Base-by-base conservation (phyloP, 1,139 yeast genomes). In the Wickerhamomyces sp. region DNA sequence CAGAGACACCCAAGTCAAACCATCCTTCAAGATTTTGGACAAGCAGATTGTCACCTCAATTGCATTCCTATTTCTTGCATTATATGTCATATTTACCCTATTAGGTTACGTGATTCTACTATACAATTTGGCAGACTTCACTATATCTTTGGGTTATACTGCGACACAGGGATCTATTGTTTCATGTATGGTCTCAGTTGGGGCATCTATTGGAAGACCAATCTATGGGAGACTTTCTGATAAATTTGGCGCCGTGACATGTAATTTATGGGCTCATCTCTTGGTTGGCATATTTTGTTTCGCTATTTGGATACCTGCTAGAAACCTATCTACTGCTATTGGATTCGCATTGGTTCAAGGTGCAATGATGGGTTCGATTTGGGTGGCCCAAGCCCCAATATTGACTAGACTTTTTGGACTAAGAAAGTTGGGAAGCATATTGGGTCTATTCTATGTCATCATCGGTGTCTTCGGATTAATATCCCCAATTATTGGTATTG, bases 191-290 rank as follows among this genome's bases (percentile, higher is more conserved):
- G 59, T 78, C 46, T 73, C 72, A 44, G 75, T 71, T 3, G 79
- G 79, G 5, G 81, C 75, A 48, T 54, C 66, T 4, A 46, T 79
- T 17, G 86, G 85, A 1, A 61, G 87, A 39, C 85, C 86, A 2
- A 22, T 55, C 4, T 56, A 73, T 38, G 87, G 87, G 1, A 38
- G 55, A 11, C 19, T 67, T 6, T 72, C 75, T n/a, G 87, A 79
- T 49, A 54, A 39, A 16, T 48, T 62, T 24, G 87, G 87, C 2
- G 60, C 82, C 31, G 57, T 65, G 32, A 78, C 76, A 45, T 55
- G 68, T 16, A 62, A 74, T 1, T 41, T 57, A 5, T 30, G 53
- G 9, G 47, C 48, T 18, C 56, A 60, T 17, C 21, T 46, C 14
- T 26, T 56, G 11, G 49, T 57, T 22, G 55, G 54, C 3, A 31